Evolutionary conservation across 257 asterid species (phyloP).

Genomic region (Solanum rostratum): DNA sequence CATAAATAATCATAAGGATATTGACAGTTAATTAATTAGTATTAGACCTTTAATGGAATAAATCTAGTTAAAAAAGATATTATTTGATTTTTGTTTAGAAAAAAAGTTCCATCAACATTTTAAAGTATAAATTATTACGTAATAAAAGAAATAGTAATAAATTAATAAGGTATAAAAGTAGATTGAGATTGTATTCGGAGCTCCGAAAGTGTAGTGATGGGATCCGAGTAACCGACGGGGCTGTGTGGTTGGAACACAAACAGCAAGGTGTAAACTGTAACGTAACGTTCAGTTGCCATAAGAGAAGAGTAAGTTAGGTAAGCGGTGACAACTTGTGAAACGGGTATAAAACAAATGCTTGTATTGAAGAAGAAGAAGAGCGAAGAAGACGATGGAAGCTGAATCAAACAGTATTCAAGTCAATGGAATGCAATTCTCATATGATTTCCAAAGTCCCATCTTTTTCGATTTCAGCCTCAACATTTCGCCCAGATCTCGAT

Average conservation of each 20-base stretch:
- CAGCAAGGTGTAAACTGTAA: not conserved
- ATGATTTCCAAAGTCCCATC: conserved; percentile 48
- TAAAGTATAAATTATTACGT: too few relatives aligned
- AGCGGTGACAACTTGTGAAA: not conserved
- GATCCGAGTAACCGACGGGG: not conserved
- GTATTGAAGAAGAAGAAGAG: not conserved
- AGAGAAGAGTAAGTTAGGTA: not conserved
- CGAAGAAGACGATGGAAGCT: conserved; percentile 14
- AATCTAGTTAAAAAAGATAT: too few relatives aligned
- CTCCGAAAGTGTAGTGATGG: not conserved
- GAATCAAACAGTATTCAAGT: conserved; percentile 43
- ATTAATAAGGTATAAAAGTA: not conserved
- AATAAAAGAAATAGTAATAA: too few relatives aligned
- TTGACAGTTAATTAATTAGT: too few relatives aligned
- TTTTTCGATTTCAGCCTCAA: conserved; percentile 63
- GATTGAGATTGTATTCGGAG: not conserved
- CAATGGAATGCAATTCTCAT: conserved; percentile 80
- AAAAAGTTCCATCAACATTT: too few relatives aligned
- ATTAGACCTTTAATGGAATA: too few relatives aligned
- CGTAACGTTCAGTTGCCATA: not conserved
- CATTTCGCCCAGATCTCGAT: conserved; percentile 65
- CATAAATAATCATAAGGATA: too few relatives aligned
- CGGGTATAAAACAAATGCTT: not conserved
- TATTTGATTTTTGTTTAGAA: too few relatives aligned
- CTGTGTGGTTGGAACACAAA: not conserved